Evolutionary conservation across 2,329 filamentous ascomycete genomes (phyloP).

Genomic region (Thielaviopsis euricoi): DNA sequence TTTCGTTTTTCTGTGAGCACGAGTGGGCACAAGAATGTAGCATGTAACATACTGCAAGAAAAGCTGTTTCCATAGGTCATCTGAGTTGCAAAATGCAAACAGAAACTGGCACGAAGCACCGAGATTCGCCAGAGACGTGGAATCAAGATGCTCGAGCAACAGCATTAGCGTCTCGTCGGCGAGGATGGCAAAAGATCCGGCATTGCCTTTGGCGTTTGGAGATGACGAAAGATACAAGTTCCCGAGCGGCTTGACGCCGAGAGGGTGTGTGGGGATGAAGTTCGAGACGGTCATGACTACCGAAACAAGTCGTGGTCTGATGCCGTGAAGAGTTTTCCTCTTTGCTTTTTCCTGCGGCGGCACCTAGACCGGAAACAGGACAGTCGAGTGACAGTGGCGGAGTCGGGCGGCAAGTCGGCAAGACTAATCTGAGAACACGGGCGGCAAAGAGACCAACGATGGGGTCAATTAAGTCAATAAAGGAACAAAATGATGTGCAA

Average conservation of each 20-base stretch:
- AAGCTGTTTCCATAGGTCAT: conserved; percentile 78
- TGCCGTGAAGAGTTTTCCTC: not conserved
- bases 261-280: conserved; percentile 60
- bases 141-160: conserved; percentile 60
- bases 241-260: conserved; percentile 72
- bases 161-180: conserved; percentile 69
- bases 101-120: conserved; percentile 71
- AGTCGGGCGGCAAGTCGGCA: not conserved
- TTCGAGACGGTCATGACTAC: conserved; percentile 7
- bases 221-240: conserved; percentile 54
- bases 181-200: conserved; percentile 48
- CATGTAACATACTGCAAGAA: conserved; percentile 57
- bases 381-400: too few species aligned
- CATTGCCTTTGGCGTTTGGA: conserved; percentile 20
- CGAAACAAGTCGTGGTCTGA: not conserved
- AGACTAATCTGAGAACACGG: too few species aligned
- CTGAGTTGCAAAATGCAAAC: conserved; percentile 67
- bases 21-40: not conserved
- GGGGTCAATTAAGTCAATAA: not conserved
- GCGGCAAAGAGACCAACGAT: not conserved
- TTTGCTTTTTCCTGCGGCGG: not conserved
- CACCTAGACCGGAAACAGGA: too few species aligned
- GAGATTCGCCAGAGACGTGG: conserved; percentile 41
- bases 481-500: not conserved
- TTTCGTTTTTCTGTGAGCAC: not conserved